Evolutionary conservation across 768 basidiomycete species (phyloP).

Genomic region (Lentinula edodes): DNA sequence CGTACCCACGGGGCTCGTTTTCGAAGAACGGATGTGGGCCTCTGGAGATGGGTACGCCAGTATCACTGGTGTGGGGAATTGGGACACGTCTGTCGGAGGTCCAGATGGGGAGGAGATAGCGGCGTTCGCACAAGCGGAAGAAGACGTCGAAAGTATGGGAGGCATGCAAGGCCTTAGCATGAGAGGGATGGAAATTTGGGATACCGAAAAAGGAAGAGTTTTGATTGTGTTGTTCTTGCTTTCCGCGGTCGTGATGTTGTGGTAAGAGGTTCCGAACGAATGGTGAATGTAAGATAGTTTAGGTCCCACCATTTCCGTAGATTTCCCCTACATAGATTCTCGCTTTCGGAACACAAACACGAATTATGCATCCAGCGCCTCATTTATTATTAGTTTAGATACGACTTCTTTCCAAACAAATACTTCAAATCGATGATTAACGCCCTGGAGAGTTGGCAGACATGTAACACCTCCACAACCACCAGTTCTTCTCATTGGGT

Average conservation of each 20-base stretch:
- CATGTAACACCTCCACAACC: conserved; percentile 79
- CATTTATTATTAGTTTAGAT: conserved; percentile 9
- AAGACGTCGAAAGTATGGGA: background rate
- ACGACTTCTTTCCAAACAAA: conserved; percentile 48
- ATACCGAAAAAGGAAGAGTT: background rate
- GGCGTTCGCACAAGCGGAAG: background rate
- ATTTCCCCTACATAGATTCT: background rate
- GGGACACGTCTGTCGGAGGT: background rate
- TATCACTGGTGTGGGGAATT: background rate
- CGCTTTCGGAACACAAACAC: background rate
- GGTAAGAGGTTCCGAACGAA: background rate
- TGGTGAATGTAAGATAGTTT: background rate
- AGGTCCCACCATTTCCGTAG: no score
- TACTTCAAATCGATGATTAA: conserved; percentile 86
- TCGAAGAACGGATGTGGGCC: conserved; percentile 1
- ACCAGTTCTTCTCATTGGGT: conserved; percentile 72
- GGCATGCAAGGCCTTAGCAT: conserved; percentile 5
- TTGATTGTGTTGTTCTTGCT: background rate
- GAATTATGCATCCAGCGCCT: conserved; percentile 31
- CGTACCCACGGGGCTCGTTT: background rate
- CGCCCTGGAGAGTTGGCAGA: conserved; percentile 73
- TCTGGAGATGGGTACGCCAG: conserved; percentile 1
- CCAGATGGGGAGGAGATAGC: background rate
- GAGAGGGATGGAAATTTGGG: conserved; percentile 4
- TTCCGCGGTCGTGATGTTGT: background rate